These are phyloP conservation scores for Neoboletus magnificus DNA, from an alignment of 768 basidiomycete species.

Conservation along the genomic window DNA sequence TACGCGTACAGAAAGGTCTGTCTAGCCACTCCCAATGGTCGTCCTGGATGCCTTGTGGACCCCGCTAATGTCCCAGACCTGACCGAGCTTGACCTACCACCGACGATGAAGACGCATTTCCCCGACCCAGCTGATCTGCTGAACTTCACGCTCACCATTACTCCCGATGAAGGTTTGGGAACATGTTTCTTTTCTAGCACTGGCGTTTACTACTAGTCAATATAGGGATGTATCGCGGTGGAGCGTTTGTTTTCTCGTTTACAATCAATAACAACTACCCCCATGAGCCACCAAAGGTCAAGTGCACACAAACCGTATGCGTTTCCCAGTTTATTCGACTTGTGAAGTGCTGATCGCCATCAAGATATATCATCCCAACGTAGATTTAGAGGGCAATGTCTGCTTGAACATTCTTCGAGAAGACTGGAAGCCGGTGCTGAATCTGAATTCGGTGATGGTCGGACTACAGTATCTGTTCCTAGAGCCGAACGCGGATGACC, in stretches of 20 bases:
- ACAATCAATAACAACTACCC: conserved; percentile 97
- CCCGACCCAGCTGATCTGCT: conserved; percentile 91
- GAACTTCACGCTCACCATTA: conserved; percentile 93
- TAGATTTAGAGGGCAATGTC: conserved; percentile 97
- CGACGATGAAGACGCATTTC: conserved; percentile 95
- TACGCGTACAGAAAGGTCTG: conserved; percentile 98
- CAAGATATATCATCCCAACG: conserved; percentile 98
- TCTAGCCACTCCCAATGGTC: background rate
- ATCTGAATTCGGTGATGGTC: conserved; percentile 97
- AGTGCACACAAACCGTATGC: conserved; percentile 88
- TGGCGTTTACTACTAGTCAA: conserved; percentile 1
- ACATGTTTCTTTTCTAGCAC: background rate
- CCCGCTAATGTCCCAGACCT: conserved; percentile 54
- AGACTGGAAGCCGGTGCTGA: conserved; percentile 99
- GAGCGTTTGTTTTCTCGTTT: conserved; percentile 91
- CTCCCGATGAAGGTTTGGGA: conserved; percentile 87
- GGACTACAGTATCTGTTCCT: conserved; percentile 97
- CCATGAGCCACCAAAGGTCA: conserved; percentile 98
- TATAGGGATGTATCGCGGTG: conserved; percentile 97
- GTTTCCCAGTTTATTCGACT: background rate
- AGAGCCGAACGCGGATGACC: conserved; percentile 98
- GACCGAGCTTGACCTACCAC: conserved; percentile 93
- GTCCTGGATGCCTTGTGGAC: conserved; percentile 3
- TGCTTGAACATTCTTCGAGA: conserved; percentile 98
- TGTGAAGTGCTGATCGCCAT: conserved; percentile 2